Base-by-base conservation (phyloP, 306 rosid species). In the Sphenostylis stenocarpa region DNA sequence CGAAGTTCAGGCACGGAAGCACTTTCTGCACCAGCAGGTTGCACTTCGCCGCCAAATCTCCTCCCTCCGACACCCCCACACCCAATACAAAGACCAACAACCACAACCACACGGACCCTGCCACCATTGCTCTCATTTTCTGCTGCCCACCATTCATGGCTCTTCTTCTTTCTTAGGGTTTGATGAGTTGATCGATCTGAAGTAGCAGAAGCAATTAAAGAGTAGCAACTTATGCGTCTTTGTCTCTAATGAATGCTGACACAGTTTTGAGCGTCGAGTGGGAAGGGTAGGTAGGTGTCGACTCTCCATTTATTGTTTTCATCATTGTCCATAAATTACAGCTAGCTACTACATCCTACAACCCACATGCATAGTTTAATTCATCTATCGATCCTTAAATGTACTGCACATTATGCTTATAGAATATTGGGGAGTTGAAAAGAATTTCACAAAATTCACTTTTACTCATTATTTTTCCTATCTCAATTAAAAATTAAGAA, bases 1-100 rank as follows among this genome's bases (percentile, higher is more conserved):
- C 96, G 12, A 38, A 93, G 28, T 0, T 75, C 69, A 93, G 26
- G 53, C 97, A 93, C 6, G 79, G 79, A 13, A 58, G 65, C 81
- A 93, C 87, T 80, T 86, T 84, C 75, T 48, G 28, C 2, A 89
- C 62, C 48, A 82, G 70, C 7, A n/a, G 13, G 36, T 24, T 68
- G 39, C 97, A 93, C 85, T 85, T 83, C 1, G 29, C 67, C 1
- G 48, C 16, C 56, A 82, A 26, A 63, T 43, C 74, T 1, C 43
- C 70, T 19, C 61, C 55, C 14, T 21, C 71, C 1, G 62, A 7
- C 3, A 5, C 56, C 9, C 64, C 23, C 3, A 44, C 13, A 7
- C 8, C 6, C 36, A 76, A 29, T 23, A 15, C 1, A 13, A 53
- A 49, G 17, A 79, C 3, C 55, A 17, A 24, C n/a, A 56, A 2